Evolutionary conservation across 208 protist species (phyloP), one percentile per base, ranked within the genome.

Genomic region (Acanthamoeba healyi): DNA sequence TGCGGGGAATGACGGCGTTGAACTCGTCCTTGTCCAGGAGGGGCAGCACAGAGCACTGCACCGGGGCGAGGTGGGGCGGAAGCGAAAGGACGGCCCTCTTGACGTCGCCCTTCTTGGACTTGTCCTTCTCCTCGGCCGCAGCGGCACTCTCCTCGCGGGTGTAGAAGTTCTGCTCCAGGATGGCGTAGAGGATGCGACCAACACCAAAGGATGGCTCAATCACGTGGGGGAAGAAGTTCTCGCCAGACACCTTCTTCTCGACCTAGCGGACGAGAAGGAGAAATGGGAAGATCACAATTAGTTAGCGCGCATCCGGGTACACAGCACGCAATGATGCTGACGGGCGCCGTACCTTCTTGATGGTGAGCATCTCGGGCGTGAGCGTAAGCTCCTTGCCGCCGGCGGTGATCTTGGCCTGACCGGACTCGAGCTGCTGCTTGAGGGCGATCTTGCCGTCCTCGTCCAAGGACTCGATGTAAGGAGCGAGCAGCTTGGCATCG

Each of bases 191-290:
- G 87, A 99, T 99, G 94, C 99, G 98, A 84, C 99, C 99, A 29
- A 99, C 97, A 94, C 99, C 99, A 95, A 99, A 99, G n/a, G 99
- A 99, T n/a, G 99, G 99, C 97, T 99, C 99, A 94, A 99, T 99
- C 10, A 99, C 99, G 95, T 96, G 97, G 36, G 99, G 99, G n/a
- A 97, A 97, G 97, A 98, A 99, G 90, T 81, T 98, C 7, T 95
- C 81, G 19, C 92, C 95, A 22, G 96, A 98, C 67, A 99, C 96
- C 95, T 98, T 99, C 92, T 99, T 97, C 58, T 98, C 96, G 56
- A 97, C 97, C 93, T 98, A 94, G 81, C 96, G 10, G 10, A 54
- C 56, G 26, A n/a, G 29, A 34, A 7, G 19, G 58, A 67, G 9
- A 67, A 22, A 63, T 5, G n/a, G 4, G 56, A 1, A 29, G 1